Evolutionary conservation across 306 rosid species (phyloP).

Genomic region (Prunus kanzakura): DNA sequence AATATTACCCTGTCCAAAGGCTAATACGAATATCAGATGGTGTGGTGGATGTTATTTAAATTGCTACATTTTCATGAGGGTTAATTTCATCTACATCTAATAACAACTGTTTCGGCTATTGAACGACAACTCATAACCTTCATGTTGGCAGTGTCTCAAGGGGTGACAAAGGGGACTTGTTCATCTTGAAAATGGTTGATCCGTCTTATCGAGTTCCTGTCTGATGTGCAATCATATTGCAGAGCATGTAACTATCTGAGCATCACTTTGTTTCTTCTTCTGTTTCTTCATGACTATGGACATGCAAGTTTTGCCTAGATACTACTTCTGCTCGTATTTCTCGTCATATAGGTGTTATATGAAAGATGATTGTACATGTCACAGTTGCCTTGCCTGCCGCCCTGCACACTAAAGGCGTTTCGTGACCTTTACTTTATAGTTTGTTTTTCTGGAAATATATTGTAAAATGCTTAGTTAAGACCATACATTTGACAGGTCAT

Average conservation of each 20-base stretch:
- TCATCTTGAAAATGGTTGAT: constrained; percentile 80
- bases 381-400: background rate
- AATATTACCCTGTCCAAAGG: too few species aligned
- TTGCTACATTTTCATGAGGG: background rate
- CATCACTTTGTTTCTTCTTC: background rate
- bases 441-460: background rate
- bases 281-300: background rate
- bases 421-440: background rate
- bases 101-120: too few species aligned
- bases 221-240: constrained; percentile 20
- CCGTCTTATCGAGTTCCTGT: constrained; percentile 74
- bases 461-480: background rate
- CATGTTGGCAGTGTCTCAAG: constrained; percentile 69
- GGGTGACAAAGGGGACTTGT: constrained; percentile 89
- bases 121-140: background rate
- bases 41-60: background rate
- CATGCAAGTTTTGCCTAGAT: background rate
- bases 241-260: background rate
- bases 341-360: background rate
- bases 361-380: background rate
- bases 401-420: background rate
- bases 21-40: background rate
- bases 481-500: background rate
- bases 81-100: background rate
- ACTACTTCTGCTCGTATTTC: background rate